These are phyloP conservation scores for Acacia confusa DNA, from an alignment of 306 rosid species.

Conservation along the genomic window DNA sequence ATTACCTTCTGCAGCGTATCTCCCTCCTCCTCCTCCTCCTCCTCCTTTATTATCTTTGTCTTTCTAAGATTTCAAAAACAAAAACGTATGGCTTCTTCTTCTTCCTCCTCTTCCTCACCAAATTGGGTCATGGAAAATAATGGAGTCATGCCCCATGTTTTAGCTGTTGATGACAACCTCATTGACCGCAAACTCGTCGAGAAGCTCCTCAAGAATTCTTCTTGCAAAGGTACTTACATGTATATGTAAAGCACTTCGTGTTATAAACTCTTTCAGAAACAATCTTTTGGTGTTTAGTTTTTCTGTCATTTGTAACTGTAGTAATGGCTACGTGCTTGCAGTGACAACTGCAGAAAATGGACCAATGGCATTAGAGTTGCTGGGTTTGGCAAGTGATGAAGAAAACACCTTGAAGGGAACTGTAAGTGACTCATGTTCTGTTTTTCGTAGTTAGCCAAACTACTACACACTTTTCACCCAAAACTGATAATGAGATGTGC, in stretches of 20 bases:
- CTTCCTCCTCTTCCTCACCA: slow-evolving; percentile 46
- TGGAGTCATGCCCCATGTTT: slow-evolving; percentile 74
- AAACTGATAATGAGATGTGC: slow-evolving; percentile 15
- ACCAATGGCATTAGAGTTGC: slow-evolving; percentile 72
- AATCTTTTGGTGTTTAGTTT: background rate
- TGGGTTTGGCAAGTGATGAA: slow-evolving; percentile 67
- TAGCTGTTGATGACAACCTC: slow-evolving; percentile 87
- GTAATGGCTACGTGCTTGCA: slow-evolving; percentile 27
- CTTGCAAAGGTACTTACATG: slow-evolving; percentile 63
- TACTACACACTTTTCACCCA: background rate
- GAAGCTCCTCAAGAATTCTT: slow-evolving; percentile 77
- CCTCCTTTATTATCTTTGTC: background rate
- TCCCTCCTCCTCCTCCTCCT: background rate
- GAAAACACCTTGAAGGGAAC: slow-evolving; percentile 40
- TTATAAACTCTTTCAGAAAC: background rate
- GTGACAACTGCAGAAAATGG: slow-evolving; percentile 97
- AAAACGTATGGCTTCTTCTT: slow-evolving; percentile 46
- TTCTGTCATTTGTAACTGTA: background rate
- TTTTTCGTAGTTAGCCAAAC: slow-evolving; percentile 2
- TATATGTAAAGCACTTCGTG: background rate
- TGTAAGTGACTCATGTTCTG: slow-evolving; percentile 40
- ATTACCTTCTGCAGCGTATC: slow-evolving; percentile 22
- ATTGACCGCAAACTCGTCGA: slow-evolving; percentile 84
- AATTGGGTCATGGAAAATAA: slow-evolving; percentile 55
- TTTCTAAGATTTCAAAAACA: background rate